These are phyloP conservation scores for Vanilla planifolia DNA, from an alignment of 106 monocot genomes.

Conservation along the genomic window DNA sequence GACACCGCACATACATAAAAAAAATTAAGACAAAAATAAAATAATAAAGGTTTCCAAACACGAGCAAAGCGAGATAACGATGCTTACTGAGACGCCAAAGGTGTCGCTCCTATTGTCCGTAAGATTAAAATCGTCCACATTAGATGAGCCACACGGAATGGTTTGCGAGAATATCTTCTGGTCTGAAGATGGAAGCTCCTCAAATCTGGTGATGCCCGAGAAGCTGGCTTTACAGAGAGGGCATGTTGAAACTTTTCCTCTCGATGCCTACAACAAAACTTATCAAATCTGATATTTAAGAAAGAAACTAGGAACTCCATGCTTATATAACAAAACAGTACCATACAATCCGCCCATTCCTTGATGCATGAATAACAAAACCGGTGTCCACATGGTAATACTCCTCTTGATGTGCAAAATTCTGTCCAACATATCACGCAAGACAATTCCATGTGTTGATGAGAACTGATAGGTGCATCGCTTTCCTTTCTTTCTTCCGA, in stretches of 20 bases:
- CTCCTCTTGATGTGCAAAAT: constrained; percentile 69
- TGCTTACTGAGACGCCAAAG: constrained; percentile 26
- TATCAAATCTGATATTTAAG: neutral
- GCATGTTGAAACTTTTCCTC: constrained; percentile 60
- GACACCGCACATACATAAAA: constrained; percentile 1
- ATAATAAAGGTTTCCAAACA: neutral
- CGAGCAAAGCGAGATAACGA: neutral
- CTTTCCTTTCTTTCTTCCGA: constrained; percentile 12
- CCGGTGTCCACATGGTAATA: constrained; percentile 87
- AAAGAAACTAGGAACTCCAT: neutral
- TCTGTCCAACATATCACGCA: constrained; percentile 96
- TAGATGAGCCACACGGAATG: constrained; percentile 42
- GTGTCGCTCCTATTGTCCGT: constrained; percentile 6
- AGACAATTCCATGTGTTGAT: constrained; percentile 39
- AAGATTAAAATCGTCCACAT: constrained; percentile 17
- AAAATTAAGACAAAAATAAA: neutral
- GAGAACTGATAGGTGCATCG: constrained; percentile 5
- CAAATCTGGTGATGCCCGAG: constrained; percentile 57
- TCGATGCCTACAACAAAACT: constrained; percentile 44
- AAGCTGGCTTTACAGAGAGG: constrained; percentile 87
- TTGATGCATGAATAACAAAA: constrained; percentile 89
- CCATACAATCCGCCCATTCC: constrained; percentile 77
- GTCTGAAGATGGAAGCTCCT: constrained; percentile 44
- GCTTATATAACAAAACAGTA: constrained; percentile 11
- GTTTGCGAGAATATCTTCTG: constrained; percentile 97